Conservation (phyloP, 73 alveolate species). For the Symbiodinium natans region DNA sequence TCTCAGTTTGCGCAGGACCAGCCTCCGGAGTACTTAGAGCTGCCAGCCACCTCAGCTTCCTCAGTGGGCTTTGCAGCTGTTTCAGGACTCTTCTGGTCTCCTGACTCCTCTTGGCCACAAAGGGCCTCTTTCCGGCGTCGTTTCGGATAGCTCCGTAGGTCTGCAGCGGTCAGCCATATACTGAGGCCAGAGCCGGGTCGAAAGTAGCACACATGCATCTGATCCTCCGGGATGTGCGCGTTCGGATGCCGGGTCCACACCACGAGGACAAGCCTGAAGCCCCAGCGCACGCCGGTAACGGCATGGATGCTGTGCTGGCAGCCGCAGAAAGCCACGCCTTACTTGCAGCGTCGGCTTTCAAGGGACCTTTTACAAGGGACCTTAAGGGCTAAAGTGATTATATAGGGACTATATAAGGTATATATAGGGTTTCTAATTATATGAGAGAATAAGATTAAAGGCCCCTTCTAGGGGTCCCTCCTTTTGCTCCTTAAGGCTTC, state of each 20-base stretch:
- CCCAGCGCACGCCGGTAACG: conserved; percentile 64
- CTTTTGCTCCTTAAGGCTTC: too few relatives aligned
- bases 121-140: not conserved
- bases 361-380: too few relatives aligned
- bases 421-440: not conserved
- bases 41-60: too few relatives aligned
- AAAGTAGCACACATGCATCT: conserved; percentile 69
- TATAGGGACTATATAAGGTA: not conserved
- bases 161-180: conserved; percentile 82
- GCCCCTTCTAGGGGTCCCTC: too few relatives aligned
- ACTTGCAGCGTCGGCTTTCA: not conserved
- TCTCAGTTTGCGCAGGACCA: too few relatives aligned
- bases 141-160: conserved; percentile 59
- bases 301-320: conserved; percentile 83
- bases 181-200: conserved; percentile 83
- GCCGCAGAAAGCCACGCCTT: conserved; percentile 76
- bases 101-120: too few relatives aligned
- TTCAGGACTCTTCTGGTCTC: too few relatives aligned
- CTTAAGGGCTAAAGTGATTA: too few relatives aligned
- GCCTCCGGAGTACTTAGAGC: too few relatives aligned
- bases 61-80: too few relatives aligned
- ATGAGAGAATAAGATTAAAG: not conserved
- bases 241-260: conserved; percentile 91
- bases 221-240: conserved; percentile 30
- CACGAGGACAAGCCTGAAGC: conserved; percentile 69